These are phyloP conservation scores for Monosporozyma yasuniensis DNA, from an alignment of 805 yeast genomes.

Conservation along the genomic window DNA sequence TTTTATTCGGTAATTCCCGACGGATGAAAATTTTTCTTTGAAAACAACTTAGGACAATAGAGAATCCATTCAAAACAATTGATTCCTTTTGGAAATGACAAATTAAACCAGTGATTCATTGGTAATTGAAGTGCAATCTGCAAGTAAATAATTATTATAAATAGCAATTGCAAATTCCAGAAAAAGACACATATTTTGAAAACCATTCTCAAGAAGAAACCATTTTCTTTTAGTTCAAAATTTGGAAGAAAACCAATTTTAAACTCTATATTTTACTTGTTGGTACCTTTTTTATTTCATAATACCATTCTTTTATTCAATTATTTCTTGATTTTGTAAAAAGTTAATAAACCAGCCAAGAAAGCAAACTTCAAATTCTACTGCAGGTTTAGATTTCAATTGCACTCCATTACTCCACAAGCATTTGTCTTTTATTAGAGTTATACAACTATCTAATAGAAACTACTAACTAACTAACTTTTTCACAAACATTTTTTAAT, in stretches of 20 bases:
- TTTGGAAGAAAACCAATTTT: not conserved
- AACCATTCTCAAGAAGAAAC: not conserved
- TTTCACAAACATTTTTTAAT: not conserved
- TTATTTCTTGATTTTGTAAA: not conserved
- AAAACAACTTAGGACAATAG: not conserved
- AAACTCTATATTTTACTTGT: not conserved
- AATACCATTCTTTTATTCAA: not conserved
- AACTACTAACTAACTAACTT: not conserved
- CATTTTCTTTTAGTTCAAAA: not conserved
- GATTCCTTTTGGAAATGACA: too few species aligned
- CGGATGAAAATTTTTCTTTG: not conserved
- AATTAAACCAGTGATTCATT: too few species aligned
- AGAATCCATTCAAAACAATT: too few species aligned
- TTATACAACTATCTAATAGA: not conserved
- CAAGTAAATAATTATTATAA: not conserved
- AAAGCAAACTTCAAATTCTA: not conserved
- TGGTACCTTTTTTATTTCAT: not conserved
- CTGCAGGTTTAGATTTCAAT: not conserved
- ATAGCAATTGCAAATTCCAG: not conserved
- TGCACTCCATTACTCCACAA: not conserved
- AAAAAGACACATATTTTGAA: not conserved
- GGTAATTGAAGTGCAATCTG: not conserved
- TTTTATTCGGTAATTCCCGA: conserved; percentile 1
- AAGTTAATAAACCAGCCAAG: not conserved
- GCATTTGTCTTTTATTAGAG: not conserved